Base-by-base conservation (phyloP, 2,329 filamentous ascomycete genomes). In the Fusarium sp. region DNA sequence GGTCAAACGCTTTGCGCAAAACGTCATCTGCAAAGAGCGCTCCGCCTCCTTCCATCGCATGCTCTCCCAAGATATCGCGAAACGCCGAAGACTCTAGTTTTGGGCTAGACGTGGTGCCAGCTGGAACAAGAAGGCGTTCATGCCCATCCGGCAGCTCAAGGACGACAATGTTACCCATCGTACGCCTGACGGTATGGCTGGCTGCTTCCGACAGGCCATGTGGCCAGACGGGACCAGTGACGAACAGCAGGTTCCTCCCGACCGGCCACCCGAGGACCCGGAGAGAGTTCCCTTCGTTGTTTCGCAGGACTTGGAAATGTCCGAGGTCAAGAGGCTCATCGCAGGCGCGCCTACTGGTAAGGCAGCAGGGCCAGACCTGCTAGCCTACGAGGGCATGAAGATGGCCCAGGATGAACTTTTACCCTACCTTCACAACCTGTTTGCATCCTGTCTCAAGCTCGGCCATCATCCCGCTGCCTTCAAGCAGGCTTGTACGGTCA, bases 351-450 rank as follows among this genome's bases (percentile, higher is more conserved):
- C 46, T 5, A 33, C 4, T 11, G 27, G 27, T 12, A 72, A 68
- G 33, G 38, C 67, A 10, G 16, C 51, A 5, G 67, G 63, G 4
- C 16, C 35, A 10, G 69, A 70, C 16, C 8, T n/a, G 7, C 44
- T 72, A 7, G 37, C 59, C 27, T 58, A 52, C 14, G 63, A 70
- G 16, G 63, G 59, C 5, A 15, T 70, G 11, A 66, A 68, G 44
- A 11, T 60, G 31, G 51, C 41, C 5, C 19, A 16, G 1, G 18
- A 33, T 3, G 16, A 12, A 1, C 7, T 59, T 7, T 25, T 23
- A 1, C 45, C 59, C 6, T 48, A 58, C 23, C 41, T 72, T 11
- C 35, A 38, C 16, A 27, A 48, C 14, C 8, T 55, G 10, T 70
- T 72, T 33, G n/a, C 35, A 2, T 59, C 59, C 25, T 72, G 67